Conservation (phyloP, 192 early-diverging fungal genomes). For the Spinellus fusiger region DNA sequence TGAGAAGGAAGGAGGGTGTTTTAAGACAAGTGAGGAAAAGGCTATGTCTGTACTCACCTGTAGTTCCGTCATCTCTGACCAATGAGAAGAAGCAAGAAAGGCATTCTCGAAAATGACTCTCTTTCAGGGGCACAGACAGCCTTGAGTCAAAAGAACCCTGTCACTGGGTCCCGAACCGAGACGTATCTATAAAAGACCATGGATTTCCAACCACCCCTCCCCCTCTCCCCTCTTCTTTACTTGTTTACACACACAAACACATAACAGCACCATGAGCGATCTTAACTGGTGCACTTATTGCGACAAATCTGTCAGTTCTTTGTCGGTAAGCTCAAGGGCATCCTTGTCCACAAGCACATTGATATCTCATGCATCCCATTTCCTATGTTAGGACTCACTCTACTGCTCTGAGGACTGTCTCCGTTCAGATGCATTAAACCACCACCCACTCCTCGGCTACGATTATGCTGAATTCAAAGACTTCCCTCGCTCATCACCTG, state of each 20-base stretch:
- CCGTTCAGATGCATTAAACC: constrained; percentile 17
- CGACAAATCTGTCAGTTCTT: background rate
- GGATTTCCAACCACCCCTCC: background rate
- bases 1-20: no score
- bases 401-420: constrained; percentile 28
- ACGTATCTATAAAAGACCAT: background rate
- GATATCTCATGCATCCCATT: background rate
- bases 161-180: no score
- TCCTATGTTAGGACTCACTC: constrained; percentile 15
- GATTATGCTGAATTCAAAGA: constrained; percentile 27
- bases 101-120: background rate
- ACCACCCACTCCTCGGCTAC: constrained; percentile 22
- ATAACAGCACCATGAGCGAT: constrained; percentile 6
- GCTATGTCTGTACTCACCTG: no score
- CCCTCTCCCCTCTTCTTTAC: background rate
- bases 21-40: no score
- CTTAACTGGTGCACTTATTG: constrained; percentile 14
- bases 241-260: no score
- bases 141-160: no score
- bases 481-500: constrained; percentile 14
- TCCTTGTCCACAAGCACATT: no score
- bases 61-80: no score
- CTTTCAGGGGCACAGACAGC: background rate
- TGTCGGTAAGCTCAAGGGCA: background rate
- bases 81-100: background rate